A percentile compares a stretch with the other conserved stretches of the same genome.
phyloP scores from a whole-genome alignment of 768 basidiomycete genomes.

The Exidia glandulosa region DNA sequence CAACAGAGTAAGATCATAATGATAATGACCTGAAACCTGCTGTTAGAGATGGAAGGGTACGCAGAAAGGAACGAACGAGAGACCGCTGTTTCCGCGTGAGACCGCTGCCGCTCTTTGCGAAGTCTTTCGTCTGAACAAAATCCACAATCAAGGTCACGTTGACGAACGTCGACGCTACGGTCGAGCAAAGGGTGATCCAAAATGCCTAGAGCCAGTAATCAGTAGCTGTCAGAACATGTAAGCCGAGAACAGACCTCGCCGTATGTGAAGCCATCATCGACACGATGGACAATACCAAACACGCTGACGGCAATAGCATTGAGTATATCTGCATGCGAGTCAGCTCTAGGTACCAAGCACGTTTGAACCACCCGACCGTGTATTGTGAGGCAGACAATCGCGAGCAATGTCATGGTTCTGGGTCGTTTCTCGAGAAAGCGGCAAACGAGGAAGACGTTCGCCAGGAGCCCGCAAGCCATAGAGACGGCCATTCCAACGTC shows the following conservation, averaged over 20 bases:
- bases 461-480: conserved; percentile 53
- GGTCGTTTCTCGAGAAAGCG: conserved; percentile 66
- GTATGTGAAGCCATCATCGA: conserved; percentile 58
- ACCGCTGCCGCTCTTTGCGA: conserved; percentile 61
- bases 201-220: conserved; percentile 30
- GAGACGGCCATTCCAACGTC: conserved; percentile 54
- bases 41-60: no score
- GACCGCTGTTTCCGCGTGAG: conserved; percentile 65
- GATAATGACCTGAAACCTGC: no score
- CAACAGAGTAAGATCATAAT: conserved; percentile 66
- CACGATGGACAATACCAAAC: conserved; percentile 53
- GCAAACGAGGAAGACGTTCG: conserved; percentile 54
- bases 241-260: conserved; percentile 19
- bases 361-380: conserved; percentile 41
- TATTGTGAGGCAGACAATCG: conserved; percentile 51
- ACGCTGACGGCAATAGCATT: conserved; percentile 47
- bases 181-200: conserved; percentile 72
- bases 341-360: not conserved
- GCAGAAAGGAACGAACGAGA: no score
- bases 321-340: conserved; percentile 42
- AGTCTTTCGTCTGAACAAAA: conserved; percentile 45
- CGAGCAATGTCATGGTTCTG: conserved; percentile 48
- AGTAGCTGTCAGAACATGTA: not conserved
- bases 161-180: conserved; percentile 48
- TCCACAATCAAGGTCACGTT: conserved; percentile 63